phyloP scores from a whole-genome alignment of 345 rosid species.

The Turritis glabra region DNA sequence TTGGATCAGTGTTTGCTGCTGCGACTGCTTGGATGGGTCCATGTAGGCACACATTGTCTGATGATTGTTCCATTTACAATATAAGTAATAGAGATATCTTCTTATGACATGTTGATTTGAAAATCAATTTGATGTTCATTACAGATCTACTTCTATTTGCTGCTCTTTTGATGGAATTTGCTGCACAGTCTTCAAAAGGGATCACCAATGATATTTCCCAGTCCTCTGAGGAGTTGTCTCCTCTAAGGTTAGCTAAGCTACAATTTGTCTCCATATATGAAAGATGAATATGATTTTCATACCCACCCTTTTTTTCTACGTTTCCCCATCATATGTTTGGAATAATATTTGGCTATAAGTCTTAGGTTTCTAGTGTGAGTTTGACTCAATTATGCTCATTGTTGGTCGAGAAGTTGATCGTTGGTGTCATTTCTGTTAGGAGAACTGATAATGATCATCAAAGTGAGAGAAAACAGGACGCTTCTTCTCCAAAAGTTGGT shows the following conservation, averaged over 20 bases:
- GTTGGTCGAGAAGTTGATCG: slow-evolving; percentile 19
- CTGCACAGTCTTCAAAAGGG: slow-evolving; percentile 85
- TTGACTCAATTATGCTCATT: background rate
- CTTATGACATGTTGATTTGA: slow-evolving; percentile 12
- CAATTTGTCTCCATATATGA: background rate
- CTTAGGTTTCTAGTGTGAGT: background rate
- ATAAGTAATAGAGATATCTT: slow-evolving; percentile 1
- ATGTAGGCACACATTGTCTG: slow-evolving; percentile 50
- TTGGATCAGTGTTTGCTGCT: slow-evolving; percentile 88
- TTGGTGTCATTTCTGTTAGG: slow-evolving; percentile 44
- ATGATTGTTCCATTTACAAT: background rate
- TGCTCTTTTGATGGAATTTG: slow-evolving; percentile 86
- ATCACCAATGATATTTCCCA: slow-evolving; percentile 55
- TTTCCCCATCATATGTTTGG: background rate
- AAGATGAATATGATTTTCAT: background rate
- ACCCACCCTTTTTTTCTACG: background rate
- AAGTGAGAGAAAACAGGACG: slow-evolving; percentile 41
- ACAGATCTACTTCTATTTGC: slow-evolving; percentile 83
- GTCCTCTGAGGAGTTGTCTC: slow-evolving; percentile 67
- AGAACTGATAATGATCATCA: slow-evolving; percentile 48
- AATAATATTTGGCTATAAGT: background rate
- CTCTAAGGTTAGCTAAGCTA: slow-evolving; percentile 54
- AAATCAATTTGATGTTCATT: slow-evolving; percentile 11
- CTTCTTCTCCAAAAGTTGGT: slow-evolving; percentile 38
- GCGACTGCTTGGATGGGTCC: slow-evolving; percentile 90